Evolutionary conservation across 169 alveolate genomes (phyloP), one percentile per base, ranked within the genome.

Genomic region (Plasmodium gonderi): DNA sequence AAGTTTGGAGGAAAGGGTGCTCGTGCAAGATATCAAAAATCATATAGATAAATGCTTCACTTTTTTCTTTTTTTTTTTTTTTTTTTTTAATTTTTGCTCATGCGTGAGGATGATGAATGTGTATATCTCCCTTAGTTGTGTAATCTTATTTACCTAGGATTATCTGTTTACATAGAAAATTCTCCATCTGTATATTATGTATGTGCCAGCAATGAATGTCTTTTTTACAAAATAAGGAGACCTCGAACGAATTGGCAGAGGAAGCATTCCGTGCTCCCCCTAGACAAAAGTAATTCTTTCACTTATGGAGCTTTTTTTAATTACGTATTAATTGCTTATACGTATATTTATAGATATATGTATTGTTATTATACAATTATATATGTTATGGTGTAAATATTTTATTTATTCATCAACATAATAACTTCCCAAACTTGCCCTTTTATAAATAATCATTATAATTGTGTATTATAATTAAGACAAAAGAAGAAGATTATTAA

Each of bases 1-100:
- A 99, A 99, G 96, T 99, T 97, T 95, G 99, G 99, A 49, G 99
- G 99, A 94, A 97, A 96, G 74, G 99, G 99, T 81, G 99, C 99
- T 54, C 99, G 99, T 95, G 98, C 99, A 74, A 97, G 99, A 91
- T 96, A 95, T 96, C 99, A 99, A 96, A 99, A 99, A 97, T 98
- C 99, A 44, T 99, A 99, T 98, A 99, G 99, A 95, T 98, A 92
- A 97, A 79, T 64, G 17, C n/a, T 60, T 60, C 38, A 60, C 72
- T n/a, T 60, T 60, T 23, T 60, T 49, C 17, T 51, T 51, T 51
- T 42, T 42, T 42, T 42, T 42, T 42, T 51, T 51, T 51, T 51
- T n/a, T n/a, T 7, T 3, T 51, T n/a, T 51, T 51, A 51, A 51
- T 51, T 51, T 20, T 51, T 51, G 68, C 20, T n/a, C 68, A 51